Percentiles rank a stretch among this genome's conserved stretches.
These are phyloP conservation scores for Fusarium heterosporum DNA, from an alignment of 2,329 filamentous ascomycete genomes.

Conservation along the genomic window DNA sequence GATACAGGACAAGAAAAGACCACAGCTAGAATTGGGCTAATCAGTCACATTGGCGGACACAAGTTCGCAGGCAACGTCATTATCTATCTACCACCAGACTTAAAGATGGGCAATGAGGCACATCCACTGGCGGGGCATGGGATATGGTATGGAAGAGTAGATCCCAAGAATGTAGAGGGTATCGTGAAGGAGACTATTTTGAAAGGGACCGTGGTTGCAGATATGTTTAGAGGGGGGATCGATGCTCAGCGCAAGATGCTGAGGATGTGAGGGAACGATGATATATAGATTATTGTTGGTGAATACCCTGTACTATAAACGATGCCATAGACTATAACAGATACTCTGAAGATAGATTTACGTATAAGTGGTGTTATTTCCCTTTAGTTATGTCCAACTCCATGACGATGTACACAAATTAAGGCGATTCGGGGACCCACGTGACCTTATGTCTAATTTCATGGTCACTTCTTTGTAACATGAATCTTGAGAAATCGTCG, in stretches of 20 bases:
- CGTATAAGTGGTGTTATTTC: neutral
- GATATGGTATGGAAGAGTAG: conserved; percentile 85
- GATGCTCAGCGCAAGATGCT: conserved; percentile 65
- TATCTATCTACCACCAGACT: conserved; percentile 75
- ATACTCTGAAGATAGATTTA: neutral
- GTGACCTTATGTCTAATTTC: conserved; percentile 32
- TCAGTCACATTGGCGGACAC: conserved; percentile 86
- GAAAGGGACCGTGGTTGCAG: conserved; percentile 73
- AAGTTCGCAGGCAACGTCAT: conserved; percentile 90
- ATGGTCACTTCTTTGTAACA: conserved; percentile 5
- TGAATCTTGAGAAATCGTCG: neutral
- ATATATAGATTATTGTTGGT: neutral
- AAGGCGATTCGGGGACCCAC: conserved; percentile 27
- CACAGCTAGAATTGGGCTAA: conserved; percentile 73
- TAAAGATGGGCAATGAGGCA: conserved; percentile 55
- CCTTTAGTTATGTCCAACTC: neutral
- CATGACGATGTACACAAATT: neutral
- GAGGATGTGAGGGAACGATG: conserved; percentile 52
- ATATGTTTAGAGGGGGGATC: conserved; percentile 79
- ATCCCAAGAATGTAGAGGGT: conserved; percentile 80
- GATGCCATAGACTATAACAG: neutral
- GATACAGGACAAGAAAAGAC: conserved; percentile 21
- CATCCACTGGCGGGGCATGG: conserved; percentile 77
- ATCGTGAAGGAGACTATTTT: conserved; percentile 78
- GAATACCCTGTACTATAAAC: conserved; percentile 29